phyloP scores from a whole-genome alignment of 768 basidiomycete species.

The Psilocybe tampanensis region DNA sequence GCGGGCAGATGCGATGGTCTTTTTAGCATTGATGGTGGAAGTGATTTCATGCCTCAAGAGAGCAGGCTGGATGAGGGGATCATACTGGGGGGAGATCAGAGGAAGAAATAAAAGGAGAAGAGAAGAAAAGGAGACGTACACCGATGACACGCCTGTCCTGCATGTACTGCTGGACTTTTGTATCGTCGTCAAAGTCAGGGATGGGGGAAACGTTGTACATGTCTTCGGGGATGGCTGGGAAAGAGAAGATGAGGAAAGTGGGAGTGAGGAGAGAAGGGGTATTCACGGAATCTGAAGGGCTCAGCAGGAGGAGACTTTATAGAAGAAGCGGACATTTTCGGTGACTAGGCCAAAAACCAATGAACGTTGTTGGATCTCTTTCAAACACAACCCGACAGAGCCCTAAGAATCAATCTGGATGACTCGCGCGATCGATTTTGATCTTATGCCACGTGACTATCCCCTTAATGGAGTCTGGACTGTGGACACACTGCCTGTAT shows the following conservation, averaged over 20 bases:
- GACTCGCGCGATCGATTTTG: slow-evolving; percentile 15
- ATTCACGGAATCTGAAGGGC: slow-evolving; percentile 31
- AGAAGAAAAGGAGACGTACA: slow-evolving; percentile 43
- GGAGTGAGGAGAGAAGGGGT: slow-evolving; percentile 23
- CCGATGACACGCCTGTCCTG: slow-evolving; percentile 82
- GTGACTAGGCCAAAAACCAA: slow-evolving; percentile 9
- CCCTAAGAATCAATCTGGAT: neutral
- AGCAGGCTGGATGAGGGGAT: slow-evolving; percentile 94
- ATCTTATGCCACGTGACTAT: slow-evolving; percentile 6
- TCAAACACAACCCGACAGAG: slow-evolving; percentile 11
- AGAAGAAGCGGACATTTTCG: slow-evolving; percentile 24
- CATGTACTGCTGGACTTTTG: slow-evolving; percentile 71
- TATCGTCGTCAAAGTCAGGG: slow-evolving; percentile 64
- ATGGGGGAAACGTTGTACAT: slow-evolving; percentile 63
- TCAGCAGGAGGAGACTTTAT: slow-evolving; percentile 34
- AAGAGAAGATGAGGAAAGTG: slow-evolving; percentile 19
- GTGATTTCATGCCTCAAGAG: slow-evolving; percentile 87
- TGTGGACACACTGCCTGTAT: neutral
- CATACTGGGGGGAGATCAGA: slow-evolving; percentile 60
- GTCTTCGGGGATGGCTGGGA: slow-evolving; percentile 44
- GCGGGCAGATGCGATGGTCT: slow-evolving; percentile 80
- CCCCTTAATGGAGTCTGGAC: no score
- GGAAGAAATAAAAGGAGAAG: neutral
- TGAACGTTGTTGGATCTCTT: slow-evolving; percentile 18
- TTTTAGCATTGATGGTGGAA: slow-evolving; percentile 62